These are phyloP conservation scores for Sporisorium graminicola DNA, from an alignment of 1,284 basidiomycete species.

Conservation along the genomic window DNA sequence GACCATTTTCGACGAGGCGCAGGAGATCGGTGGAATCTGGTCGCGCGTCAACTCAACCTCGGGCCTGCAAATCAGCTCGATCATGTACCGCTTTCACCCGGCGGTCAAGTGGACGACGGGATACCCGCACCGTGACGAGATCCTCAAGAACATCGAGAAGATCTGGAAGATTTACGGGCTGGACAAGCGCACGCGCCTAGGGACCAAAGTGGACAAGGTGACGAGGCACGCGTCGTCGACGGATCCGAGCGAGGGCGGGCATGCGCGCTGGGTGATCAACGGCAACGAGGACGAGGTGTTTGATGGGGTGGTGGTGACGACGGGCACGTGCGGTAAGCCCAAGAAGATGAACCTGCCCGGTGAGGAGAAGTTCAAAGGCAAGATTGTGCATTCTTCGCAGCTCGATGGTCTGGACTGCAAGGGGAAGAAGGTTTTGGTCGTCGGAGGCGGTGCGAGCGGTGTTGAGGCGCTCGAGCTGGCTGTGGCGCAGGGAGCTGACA, in stretches of 20 bases:
- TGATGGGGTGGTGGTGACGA: constrained; percentile 74
- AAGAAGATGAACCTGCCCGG: constrained; percentile 74
- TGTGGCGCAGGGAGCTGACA: constrained; percentile 71
- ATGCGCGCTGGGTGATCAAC: constrained; percentile 74
- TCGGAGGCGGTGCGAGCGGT: constrained; percentile 77
- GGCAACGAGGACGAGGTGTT: constrained; percentile 72
- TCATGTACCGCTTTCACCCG: constrained; percentile 71
- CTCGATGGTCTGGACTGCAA: constrained; percentile 72
- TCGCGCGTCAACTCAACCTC: constrained; percentile 76
- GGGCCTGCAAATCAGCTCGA: constrained; percentile 76
- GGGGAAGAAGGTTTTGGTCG: constrained; percentile 72
- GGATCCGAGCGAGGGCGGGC: constrained; percentile 69
- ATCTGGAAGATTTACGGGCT: constrained; percentile 76
- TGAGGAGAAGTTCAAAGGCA: constrained; percentile 72
- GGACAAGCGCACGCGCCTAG: constrained; percentile 73
- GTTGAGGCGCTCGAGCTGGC: constrained; percentile 76
- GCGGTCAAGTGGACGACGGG: constrained; percentile 54
- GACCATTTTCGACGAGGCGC: constrained; percentile 67
- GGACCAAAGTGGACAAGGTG: constrained; percentile 68
- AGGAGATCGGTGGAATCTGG: constrained; percentile 75
- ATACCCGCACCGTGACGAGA: constrained; percentile 76
- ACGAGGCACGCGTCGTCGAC: constrained; percentile 65
- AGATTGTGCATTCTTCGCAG: constrained; percentile 75
- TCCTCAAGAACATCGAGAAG: constrained; percentile 74
- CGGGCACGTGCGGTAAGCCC: constrained; percentile 76